Percentiles rank a stretch among this genome's conserved stretches.
Evolutionary conservation across 2,329 filamentous ascomycete genomes (phyloP).

Genomic region (Fusarium caatingaense): DNA sequence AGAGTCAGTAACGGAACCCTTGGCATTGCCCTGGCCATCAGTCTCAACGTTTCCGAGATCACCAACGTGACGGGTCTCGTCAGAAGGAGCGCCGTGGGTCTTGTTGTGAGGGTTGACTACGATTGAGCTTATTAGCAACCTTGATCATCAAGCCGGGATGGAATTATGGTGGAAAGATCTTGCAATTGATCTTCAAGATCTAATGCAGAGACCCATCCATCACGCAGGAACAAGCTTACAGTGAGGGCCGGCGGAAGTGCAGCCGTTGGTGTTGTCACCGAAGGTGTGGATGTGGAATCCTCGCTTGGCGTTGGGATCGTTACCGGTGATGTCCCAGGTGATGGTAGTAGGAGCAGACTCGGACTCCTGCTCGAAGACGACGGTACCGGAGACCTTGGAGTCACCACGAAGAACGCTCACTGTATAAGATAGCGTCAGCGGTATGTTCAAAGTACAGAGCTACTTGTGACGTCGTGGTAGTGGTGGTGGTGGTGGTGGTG

Average conservation of each 20-base stretch:
- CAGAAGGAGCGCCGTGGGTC: slow-evolving; percentile 87
- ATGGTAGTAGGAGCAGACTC: slow-evolving; percentile 87
- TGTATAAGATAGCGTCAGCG: slow-evolving; percentile 55
- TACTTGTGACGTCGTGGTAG: background rate
- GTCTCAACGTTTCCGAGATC: slow-evolving; percentile 98
- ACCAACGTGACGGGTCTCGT: slow-evolving; percentile 91
- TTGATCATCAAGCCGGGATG: background rate
- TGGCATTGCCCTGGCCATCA: slow-evolving; percentile 89
- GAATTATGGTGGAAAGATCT: background rate
- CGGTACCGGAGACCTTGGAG: slow-evolving; percentile 92
- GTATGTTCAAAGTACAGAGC: background rate
- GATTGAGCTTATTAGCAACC: slow-evolving; percentile 20
- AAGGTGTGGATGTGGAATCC: slow-evolving; percentile 99
- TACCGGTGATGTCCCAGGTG: slow-evolving; percentile 90
- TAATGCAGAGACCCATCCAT: background rate
- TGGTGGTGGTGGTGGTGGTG: background rate
- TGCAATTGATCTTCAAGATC: background rate
- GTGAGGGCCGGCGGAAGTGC: slow-evolving; percentile 97
- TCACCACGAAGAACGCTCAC: slow-evolving; percentile 98
- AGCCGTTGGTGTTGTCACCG: slow-evolving; percentile 99
- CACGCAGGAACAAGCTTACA: slow-evolving; percentile 68
- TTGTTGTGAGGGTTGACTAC: slow-evolving; percentile 95
- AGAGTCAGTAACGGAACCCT: slow-evolving; percentile 82
- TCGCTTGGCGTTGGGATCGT: slow-evolving; percentile 95
- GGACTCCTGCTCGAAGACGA: slow-evolving; percentile 91